Evolutionary conservation across 2,329 filamentous ascomycete genomes (phyloP), one percentile per base, ranked within the genome.

Genomic region (Ophiocordyceps robertsii): DNA sequence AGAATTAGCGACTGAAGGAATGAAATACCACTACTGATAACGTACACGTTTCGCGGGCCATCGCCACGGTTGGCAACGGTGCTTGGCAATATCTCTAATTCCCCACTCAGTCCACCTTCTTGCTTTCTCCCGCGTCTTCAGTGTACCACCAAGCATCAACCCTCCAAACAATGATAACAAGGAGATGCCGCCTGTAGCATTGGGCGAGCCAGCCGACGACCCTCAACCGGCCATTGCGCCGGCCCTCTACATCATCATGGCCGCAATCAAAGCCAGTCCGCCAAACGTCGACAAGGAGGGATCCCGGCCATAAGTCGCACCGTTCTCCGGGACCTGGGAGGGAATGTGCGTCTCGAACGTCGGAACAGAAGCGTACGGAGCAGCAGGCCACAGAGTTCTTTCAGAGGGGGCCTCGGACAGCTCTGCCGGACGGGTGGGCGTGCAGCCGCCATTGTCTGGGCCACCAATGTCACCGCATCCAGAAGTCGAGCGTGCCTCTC

Each of bases 241-340:
- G 14, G 31, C 8, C n/a, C 6, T 30, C 37, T 47, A 56, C 41
- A 55, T 49, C 13, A 56, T 51, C 39, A 56, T 48, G 21, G 46
- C 50, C 29, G 49, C 55, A 43, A 58, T 42, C 6, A 61, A 24
- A 14, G 56, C 44, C 2, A 62, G 39, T n/a, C 49, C 49, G 9
- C 47, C 47, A 33, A 61, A 46, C 2, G 42, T 47, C 7, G 44
- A 38, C 10, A 60, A 38, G 4, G 51, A 44, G 6, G 52, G 46
- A 14, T 53, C 37, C 3, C 47, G 46, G 17, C 49, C 48, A 14
- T 44, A 49, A 1, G 41, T 49, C 2, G 56, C 57, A 37, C 51
- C 51, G 3, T 60, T 60, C 5, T 51, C 46, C 6, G 46, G 47
- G 3, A 62, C 52, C 21, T 47, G 51, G 7, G 50, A 57, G 17